Percentiles rank a stretch among this genome's conserved stretches.
These are phyloP conservation scores for Aspergillus floridensis DNA, from an alignment of 2,329 filamentous ascomycete genomes.

Conservation along the genomic window DNA sequence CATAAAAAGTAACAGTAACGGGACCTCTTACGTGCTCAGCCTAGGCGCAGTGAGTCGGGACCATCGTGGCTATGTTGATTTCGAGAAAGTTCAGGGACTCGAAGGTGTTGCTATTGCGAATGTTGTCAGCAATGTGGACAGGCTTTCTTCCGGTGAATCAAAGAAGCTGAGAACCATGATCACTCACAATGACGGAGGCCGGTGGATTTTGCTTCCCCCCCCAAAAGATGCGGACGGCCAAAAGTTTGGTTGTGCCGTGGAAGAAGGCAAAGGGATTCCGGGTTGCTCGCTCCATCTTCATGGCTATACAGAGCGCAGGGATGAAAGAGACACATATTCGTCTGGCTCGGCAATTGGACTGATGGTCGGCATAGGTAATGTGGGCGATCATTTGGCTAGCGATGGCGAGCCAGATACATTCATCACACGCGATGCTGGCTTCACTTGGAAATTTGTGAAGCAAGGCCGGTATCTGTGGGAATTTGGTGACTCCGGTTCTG, in stretches of 20 bases:
- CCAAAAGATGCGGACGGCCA: conserved; percentile 73
- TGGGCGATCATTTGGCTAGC: conserved; percentile 67
- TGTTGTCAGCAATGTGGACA: conserved; percentile 70
- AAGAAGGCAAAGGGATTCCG: conserved; percentile 52
- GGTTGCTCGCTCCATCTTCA: conserved; percentile 89
- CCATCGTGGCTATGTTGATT: conserved; percentile 76
- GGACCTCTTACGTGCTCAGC: conserved; percentile 88
- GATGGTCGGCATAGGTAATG: conserved; percentile 89
- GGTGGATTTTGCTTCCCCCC: conserved; percentile 76
- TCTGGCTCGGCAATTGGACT: conserved; percentile 84
- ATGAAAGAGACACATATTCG: conserved; percentile 81
- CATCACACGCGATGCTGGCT: conserved; percentile 85
- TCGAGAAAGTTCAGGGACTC: conserved; percentile 89
- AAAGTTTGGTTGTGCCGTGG: conserved; percentile 64
- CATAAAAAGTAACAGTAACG: conserved; percentile 98
- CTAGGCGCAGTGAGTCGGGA: conserved; percentile 79
- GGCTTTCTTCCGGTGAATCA: conserved; percentile 54
- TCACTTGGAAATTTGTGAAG: conserved; percentile 80
- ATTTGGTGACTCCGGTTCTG: conserved; percentile 90
- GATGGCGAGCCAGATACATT: conserved; percentile 80
- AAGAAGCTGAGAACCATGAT: conserved; percentile 90
- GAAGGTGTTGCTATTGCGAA: conserved; percentile 91
- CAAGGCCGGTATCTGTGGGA: conserved; percentile 92
- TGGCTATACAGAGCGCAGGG: conserved; percentile 85
- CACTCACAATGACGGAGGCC: conserved; percentile 91